These are phyloP conservation scores for Luzula sylvatica DNA, from an alignment of 176 grass and related monocot species.

Conservation along the genomic window DNA sequence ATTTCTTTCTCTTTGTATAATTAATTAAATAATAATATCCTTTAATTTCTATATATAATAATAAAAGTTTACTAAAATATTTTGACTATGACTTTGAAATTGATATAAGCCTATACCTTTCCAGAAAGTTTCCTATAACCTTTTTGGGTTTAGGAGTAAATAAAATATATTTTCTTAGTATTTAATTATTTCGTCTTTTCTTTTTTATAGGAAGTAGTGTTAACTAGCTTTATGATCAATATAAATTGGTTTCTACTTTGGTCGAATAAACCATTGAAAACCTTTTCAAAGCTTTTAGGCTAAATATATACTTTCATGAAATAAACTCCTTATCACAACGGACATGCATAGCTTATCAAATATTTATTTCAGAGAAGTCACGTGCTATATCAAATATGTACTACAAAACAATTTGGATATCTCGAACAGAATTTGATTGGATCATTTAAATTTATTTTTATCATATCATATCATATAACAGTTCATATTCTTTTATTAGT, in stretches of 20 bases:
- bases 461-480: too few species aligned
- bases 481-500: too few species aligned
- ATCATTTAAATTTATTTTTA: background rate
- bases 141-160: too few species aligned
- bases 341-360: too few species aligned
- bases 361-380: background rate
- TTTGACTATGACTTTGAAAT: background rate
- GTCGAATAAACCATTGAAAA: conserved; percentile 17
- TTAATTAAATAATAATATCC: background rate
- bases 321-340: too few species aligned
- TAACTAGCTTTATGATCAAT: background rate
- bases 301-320: conserved; percentile 2
- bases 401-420: background rate
- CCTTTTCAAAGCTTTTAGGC: background rate
- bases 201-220: too few species aligned
- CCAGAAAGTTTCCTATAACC: conserved; percentile 4
- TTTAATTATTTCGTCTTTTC: too few species aligned
- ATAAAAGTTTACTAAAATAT: conserved; percentile 5
- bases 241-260: too few species aligned
- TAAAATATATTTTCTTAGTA: too few species aligned
- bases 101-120: conserved; percentile 16
- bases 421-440: background rate
- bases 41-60: background rate
- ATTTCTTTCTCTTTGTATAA: background rate
- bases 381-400: background rate